Evolutionary conservation across 345 rosid genomes (phyloP), one percentile per base, ranked within the genome.

Genomic region (Cardamine occulta): DNA sequence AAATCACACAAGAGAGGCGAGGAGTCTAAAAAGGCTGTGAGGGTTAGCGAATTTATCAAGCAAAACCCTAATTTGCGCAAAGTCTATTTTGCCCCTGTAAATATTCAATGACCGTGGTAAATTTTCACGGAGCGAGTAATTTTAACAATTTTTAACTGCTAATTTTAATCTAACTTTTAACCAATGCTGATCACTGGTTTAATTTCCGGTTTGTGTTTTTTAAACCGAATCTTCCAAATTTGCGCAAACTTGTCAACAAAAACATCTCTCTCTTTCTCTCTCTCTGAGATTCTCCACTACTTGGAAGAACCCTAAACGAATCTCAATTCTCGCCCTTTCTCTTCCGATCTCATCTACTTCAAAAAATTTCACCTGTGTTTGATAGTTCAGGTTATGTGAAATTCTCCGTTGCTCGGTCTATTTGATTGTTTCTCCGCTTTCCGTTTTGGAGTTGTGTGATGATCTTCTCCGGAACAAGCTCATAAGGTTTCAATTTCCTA

Each of bases 291-390:
- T 69, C 14, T 34, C 24, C n/a, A 7, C 47, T 9, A n/a, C 18
- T 24, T 40, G 0, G 28, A 72, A 74, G 62, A 74, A 55, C 74
- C 79, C 74, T 76, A 76, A 63, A 61, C 52, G 34, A 74, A 47
- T 32, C 31, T 61, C 29, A 74, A 47, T 5, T 47, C 31, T 72
- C 51, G 28, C 24, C n/a, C 26, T 63, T 28, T 51, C 29, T 62
- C 53, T 32, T 42, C 23, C 68, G 19, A 59, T 75, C 79, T 68
- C 53, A 6, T 58, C 68, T 58, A 2, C 65, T 28, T 57, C 52
- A 23, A 40, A 39, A 39, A 14, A 8, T 40, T 4, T 51, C 13
- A 23, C 8, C 39, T 66, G 67, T 39, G 44, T 15, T 56, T 44
- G 35, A 3, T 53, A 54, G 1, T 54, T 13, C 10, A 23, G 11